phyloP scores from a whole-genome alignment of 2,329 filamentous ascomycete species.

The Fusarium nanum region DNA sequence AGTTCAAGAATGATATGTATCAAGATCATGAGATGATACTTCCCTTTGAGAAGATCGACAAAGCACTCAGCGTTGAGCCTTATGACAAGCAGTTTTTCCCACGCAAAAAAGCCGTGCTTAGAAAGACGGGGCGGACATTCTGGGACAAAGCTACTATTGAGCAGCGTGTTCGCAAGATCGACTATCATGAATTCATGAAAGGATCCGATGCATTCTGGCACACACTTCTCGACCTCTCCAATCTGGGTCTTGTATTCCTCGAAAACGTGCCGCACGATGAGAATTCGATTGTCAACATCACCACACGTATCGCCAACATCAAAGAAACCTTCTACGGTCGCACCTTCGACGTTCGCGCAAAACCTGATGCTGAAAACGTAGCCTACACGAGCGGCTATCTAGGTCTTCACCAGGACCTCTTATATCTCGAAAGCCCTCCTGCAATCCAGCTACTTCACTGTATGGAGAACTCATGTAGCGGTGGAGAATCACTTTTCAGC shows the following conservation, averaged over 20 bases:
- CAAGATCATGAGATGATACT: conserved; percentile 51
- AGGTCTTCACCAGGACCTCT: conserved; percentile 91
- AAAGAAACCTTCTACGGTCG: conserved; percentile 91
- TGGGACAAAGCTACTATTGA: conserved; percentile 57
- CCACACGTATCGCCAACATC: conserved; percentile 78
- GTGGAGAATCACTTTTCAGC: conserved; percentile 88
- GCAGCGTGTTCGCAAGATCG: conserved; percentile 66
- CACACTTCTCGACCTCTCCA: conserved; percentile 71
- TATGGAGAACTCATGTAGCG: conserved; percentile 79
- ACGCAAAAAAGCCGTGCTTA: conserved; percentile 16
- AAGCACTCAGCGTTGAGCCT: conserved; percentile 42
- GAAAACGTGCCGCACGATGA: conserved; percentile 77
- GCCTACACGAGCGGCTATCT: conserved; percentile 87
- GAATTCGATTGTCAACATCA: conserved; percentile 74
- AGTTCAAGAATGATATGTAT: conserved; percentile 66
- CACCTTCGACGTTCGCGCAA: conserved; percentile 89
- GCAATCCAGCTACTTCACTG: conserved; percentile 91
- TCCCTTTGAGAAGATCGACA: conserved; percentile 48
- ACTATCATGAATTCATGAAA: conserved; percentile 78
- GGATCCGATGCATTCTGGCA: conserved; percentile 66
- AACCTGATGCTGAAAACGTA: conserved; percentile 86
- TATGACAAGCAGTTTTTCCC: too few species aligned
- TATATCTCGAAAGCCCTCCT: conserved; percentile 85
- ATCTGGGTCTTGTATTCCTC: conserved; percentile 81
- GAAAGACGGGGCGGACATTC: conserved; percentile 50